Percentiles rank a stretch among this genome's conserved stretches.
Conservation (phyloP, 495 filamentous ascomycete genomes). For the Xylaria venustula region DNA sequence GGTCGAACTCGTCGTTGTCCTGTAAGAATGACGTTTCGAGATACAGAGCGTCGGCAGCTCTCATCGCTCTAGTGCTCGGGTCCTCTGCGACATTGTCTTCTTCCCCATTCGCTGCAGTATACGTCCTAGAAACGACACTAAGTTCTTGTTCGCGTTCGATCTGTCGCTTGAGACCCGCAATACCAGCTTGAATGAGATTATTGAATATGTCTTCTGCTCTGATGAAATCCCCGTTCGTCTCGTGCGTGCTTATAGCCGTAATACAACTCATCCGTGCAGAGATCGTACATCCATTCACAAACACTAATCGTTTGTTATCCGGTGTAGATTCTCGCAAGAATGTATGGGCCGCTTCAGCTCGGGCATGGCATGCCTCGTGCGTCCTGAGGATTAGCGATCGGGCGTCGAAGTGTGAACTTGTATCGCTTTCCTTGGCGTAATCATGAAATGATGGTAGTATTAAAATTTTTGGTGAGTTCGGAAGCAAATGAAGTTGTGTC, state of each 20-base stretch:
- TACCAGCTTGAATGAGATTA: constrained; percentile 41
- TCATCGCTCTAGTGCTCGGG: constrained; percentile 46
- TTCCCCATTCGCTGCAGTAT: not conserved
- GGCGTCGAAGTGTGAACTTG: constrained; percentile 28
- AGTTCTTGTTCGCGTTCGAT: not conserved
- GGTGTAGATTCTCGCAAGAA: constrained; percentile 43
- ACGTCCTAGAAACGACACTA: not conserved
- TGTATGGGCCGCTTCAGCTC: constrained; percentile 39
- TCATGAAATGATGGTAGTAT: constrained; percentile 43
- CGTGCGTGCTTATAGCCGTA: constrained; percentile 38
- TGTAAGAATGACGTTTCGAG: constrained; percentile 45
- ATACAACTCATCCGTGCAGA: constrained; percentile 46
- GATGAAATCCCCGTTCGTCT: constrained; percentile 39
- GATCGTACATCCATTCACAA: constrained; percentile 51
- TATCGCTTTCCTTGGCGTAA: constrained; percentile 29
- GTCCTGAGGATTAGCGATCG: constrained; percentile 39
- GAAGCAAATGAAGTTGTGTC: constrained; percentile 51
- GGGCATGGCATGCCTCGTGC: constrained; percentile 39
- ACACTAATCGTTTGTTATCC: constrained; percentile 45
- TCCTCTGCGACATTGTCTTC: constrained; percentile 25
- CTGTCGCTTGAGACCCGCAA: constrained; percentile 31
- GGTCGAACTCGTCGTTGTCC: constrained; percentile 35
- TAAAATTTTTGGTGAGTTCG: constrained; percentile 47
- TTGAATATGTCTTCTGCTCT: constrained; percentile 45
- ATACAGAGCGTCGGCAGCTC: constrained; percentile 50